These are phyloP conservation scores for Pholiota microspora DNA, from an alignment of 768 basidiomycete species.

Conservation along the genomic window DNA sequence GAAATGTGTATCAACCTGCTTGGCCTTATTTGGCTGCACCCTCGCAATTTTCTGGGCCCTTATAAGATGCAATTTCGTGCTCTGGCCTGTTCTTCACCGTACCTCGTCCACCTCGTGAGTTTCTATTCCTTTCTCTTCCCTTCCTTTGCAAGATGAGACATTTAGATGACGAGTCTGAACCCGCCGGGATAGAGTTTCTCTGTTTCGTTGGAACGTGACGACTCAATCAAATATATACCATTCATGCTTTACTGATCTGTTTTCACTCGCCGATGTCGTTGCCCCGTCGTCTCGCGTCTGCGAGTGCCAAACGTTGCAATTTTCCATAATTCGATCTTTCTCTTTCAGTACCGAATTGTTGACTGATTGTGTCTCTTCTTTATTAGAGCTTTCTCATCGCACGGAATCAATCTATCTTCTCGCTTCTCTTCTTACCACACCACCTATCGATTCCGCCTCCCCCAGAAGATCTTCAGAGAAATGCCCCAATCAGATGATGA, in stretches of 20 bases:
- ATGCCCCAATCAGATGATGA: conserved; percentile 43
- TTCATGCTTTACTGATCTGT: conserved; percentile 89
- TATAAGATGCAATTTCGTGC: conserved; percentile 1
- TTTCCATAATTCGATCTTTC: conserved; percentile 9
- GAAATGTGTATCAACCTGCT: conserved; percentile 16
- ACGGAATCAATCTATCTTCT: conserved; percentile 5
- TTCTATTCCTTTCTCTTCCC: conserved; percentile 10
- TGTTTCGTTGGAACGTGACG: conserved; percentile 55
- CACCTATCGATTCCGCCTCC: conserved; percentile 9
- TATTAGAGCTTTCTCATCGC: conserved; percentile 15
- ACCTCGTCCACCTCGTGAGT: conserved; percentile 11
- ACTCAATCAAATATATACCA: conserved; percentile 66
- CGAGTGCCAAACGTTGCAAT: conserved; percentile 5
- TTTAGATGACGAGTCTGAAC: conserved; percentile 83
- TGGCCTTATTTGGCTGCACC: conserved; percentile 24
- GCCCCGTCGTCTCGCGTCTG: not conserved
- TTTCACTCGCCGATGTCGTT: conserved; percentile 11
- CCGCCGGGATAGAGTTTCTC: conserved; percentile 57
- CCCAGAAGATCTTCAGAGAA: not conserved
- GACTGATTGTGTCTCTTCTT: conserved; percentile 8
- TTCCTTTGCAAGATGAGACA: conserved; percentile 36
- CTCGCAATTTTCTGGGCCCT: conserved; percentile 11
- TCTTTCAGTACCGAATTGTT: conserved; percentile 1
- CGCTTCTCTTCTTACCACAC: not conserved
- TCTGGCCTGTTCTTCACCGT: conserved; percentile 3